Evolutionary conservation across 768 basidiomycete genomes (phyloP).

Genomic region (Trametes punicea): DNA sequence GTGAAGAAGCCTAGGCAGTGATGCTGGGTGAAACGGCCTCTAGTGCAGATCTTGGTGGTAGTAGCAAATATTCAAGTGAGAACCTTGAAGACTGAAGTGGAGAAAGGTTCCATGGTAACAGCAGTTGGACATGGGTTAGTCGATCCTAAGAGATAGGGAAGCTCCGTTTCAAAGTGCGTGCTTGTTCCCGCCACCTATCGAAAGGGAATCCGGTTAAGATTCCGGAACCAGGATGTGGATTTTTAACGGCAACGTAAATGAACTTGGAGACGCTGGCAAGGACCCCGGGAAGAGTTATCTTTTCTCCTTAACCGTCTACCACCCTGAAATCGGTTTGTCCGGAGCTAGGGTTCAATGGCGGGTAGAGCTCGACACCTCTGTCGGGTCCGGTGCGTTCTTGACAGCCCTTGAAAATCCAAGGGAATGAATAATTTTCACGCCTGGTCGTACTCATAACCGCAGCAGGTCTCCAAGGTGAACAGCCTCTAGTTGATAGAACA

Average conservation of each 20-base stretch:
- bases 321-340: constrained; percentile 74
- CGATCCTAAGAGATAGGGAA: constrained; percentile 79
- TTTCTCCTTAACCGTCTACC: constrained; percentile 72
- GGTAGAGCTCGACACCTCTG: constrained; percentile 71
- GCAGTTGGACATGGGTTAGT: constrained; percentile 85
- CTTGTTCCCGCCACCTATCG: constrained; percentile 64
- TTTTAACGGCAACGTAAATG: constrained; percentile 69
- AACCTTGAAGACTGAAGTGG: constrained; percentile 86
- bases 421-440: constrained; percentile 67
- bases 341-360: constrained; percentile 70
- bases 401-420: constrained; percentile 81
- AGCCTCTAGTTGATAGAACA: constrained; percentile 79
- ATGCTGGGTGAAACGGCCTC: constrained; percentile 73
- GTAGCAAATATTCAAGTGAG: constrained; percentile 88
- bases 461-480: constrained; percentile 81
- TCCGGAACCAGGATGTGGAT: constrained; percentile 74
- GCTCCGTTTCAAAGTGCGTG: constrained; percentile 66
- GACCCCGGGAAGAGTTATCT: constrained; percentile 77
- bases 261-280: constrained; percentile 56
- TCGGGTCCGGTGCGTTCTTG: constrained; percentile 69
- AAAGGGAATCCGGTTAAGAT: constrained; percentile 80
- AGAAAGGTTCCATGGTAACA: constrained; percentile 87
- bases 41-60: constrained; percentile 87
- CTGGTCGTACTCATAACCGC: constrained; percentile 77
- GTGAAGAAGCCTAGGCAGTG: constrained; percentile 77